Conservation (phyloP, 495 filamentous ascomycete genomes). For the Sphaerosporella brunnea region DNA sequence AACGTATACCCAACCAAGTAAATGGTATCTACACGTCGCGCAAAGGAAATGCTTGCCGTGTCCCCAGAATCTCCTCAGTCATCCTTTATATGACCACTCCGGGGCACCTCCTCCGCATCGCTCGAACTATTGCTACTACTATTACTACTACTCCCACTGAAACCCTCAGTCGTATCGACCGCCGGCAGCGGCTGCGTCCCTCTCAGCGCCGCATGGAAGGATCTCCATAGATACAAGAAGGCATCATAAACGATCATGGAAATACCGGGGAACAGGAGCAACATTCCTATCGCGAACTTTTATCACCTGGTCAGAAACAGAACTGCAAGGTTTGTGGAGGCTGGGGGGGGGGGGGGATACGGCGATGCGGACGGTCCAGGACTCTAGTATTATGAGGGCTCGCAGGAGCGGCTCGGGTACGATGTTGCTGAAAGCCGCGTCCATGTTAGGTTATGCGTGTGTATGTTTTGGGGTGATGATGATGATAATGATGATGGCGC, state of each 20-base stretch:
- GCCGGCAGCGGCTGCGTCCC: no score
- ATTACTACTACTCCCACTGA: no score
- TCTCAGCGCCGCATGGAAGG: no score
- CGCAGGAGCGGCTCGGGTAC: background rate
- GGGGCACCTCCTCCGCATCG: background rate
- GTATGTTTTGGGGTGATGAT: background rate
- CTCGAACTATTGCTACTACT: background rate
- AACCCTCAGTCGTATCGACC: no score
- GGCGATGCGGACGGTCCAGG: constrained; percentile 2
- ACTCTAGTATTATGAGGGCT: background rate
- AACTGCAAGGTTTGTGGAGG: background rate
- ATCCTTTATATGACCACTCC: no score
- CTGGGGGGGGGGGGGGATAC: background rate
- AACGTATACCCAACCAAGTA: no score
- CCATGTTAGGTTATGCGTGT: no score
- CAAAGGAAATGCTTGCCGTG: no score
- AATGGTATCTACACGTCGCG: no score
- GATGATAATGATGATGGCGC: background rate
- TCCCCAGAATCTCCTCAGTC: no score
- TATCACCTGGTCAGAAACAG: background rate
- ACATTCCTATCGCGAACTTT: background rate
- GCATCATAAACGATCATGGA: background rate
- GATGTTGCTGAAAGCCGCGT: background rate
- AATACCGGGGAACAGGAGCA: constrained; percentile 1
- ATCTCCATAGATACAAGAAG: constrained; percentile 1